These are phyloP conservation scores for Ceratocystis destructans DNA, from an alignment of 2,329 filamentous ascomycete species.

Conservation along the genomic window DNA sequence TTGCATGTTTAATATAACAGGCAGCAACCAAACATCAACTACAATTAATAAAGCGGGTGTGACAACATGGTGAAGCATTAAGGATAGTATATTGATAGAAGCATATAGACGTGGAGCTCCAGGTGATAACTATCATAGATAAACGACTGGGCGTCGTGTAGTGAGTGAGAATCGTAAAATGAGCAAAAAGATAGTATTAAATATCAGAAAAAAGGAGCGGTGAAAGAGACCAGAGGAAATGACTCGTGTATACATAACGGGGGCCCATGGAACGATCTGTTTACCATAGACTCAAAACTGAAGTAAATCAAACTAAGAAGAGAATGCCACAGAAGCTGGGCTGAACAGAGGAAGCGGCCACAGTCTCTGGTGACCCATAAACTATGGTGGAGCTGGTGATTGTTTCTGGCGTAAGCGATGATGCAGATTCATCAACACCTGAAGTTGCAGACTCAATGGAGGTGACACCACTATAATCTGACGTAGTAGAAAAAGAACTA, in stretches of 20 bases:
- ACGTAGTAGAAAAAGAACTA: not conserved
- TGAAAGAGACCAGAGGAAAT: not conserved
- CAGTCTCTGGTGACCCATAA: not conserved
- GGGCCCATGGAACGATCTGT: not conserved
- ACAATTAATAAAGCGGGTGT: not conserved
- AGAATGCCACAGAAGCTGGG: not conserved
- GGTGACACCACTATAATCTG: not conserved
- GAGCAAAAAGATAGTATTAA: not conserved
- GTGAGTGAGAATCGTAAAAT: not conserved
- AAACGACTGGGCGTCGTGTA: not conserved
- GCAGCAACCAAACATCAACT: not conserved
- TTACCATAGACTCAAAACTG: conserved; percentile 4
- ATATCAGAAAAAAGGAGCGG: not conserved
- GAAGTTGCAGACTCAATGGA: not conserved
- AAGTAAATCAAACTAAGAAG: not conserved
- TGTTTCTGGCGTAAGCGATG: not conserved
- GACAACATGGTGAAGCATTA: not conserved
- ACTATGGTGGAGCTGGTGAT: not conserved
- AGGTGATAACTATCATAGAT: not conserved
- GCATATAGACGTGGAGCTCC: not conserved
- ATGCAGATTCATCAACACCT: not conserved
- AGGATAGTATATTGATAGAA: not conserved
- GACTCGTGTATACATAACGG: not conserved
- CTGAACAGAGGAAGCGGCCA: not conserved
- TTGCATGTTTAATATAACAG: not conserved